phyloP scores from a whole-genome alignment of 2,329 filamentous ascomycete species.

The Emydomyces testavorans region DNA sequence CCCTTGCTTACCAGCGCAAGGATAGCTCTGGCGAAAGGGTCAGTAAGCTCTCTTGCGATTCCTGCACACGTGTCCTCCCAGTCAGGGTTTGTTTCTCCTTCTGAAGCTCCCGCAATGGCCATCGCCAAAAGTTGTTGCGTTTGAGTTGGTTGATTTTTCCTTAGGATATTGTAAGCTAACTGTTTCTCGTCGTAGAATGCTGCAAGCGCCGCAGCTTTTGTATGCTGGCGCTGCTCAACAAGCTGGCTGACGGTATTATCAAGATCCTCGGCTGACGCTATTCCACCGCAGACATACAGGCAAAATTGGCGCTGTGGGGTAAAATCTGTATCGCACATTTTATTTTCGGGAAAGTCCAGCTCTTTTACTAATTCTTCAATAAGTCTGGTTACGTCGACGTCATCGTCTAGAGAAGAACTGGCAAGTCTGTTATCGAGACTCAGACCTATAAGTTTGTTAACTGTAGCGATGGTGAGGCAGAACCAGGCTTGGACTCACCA shows the following conservation, averaged over 20 bases:
- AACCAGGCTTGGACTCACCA: constrained; percentile 25
- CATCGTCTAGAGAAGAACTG: constrained; percentile 19
- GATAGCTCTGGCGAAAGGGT: constrained; percentile 51
- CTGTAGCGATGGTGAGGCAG: constrained; percentile 2
- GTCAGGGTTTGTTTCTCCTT: constrained; percentile 41
- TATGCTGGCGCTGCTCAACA: constrained; percentile 44
- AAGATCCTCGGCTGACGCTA: constrained; percentile 42
- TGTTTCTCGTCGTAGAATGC: constrained; percentile 50
- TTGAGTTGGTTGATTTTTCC: constrained; percentile 42
- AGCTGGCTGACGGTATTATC: constrained; percentile 41
- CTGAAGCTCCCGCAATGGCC: constrained; percentile 38
- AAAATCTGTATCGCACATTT: constrained; percentile 41
- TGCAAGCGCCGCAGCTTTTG: constrained; percentile 52
- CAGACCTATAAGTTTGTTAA: constrained; percentile 21
- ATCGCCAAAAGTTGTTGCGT: constrained; percentile 47
- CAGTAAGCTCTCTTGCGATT: constrained; percentile 50
- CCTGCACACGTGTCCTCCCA: constrained; percentile 52
- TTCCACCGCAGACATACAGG: constrained; percentile 48
- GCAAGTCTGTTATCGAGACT: constrained; percentile 26
- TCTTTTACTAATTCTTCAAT: constrained; percentile 42
- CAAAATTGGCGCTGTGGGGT: constrained; percentile 49
- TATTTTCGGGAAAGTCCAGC: constrained; percentile 42
- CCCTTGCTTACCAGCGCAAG: constrained; percentile 49
- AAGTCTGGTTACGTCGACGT: constrained; percentile 26
- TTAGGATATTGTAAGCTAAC: constrained; percentile 46